Conservation (phyloP, 345 rosid species). For the Geranium brycei region DNA sequence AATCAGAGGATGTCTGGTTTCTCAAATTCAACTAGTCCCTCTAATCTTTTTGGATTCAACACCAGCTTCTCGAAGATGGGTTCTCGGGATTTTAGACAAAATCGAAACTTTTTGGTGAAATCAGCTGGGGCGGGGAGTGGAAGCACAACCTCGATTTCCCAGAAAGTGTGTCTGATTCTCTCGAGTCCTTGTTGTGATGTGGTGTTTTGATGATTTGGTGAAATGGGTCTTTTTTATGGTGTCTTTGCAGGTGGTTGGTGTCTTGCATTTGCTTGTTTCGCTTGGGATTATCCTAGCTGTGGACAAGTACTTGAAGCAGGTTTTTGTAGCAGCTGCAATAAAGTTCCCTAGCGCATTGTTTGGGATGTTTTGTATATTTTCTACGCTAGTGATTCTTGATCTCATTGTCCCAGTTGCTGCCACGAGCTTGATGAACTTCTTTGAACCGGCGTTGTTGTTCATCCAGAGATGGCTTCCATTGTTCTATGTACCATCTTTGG, state of each 20-base stretch:
- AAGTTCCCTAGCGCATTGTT: constrained; percentile 92
- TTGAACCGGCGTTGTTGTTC: constrained; percentile 71
- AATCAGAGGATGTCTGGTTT: constrained; percentile 1
- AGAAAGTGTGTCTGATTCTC: constrained; percentile 20
- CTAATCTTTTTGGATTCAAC: constrained; percentile 9
- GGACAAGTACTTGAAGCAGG: constrained; percentile 60
- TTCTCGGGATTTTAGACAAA: constrained; percentile 14
- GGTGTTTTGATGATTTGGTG: neutral
- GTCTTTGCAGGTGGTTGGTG: constrained; percentile 38
- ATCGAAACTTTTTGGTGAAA: constrained; percentile 19
- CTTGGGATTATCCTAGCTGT: constrained; percentile 73
- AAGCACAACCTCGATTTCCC: constrained; percentile 33
- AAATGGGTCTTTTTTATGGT: neutral
- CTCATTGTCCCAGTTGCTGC: constrained; percentile 58
- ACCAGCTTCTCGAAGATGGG: constrained; percentile 35
- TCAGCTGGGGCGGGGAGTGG: constrained; percentile 32
- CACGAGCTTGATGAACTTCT: constrained; percentile 50
- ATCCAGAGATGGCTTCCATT: constrained; percentile 94
- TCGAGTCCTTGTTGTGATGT: neutral
- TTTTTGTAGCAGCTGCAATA: constrained; percentile 72
- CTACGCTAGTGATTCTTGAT: constrained; percentile 58
- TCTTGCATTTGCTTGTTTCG: constrained; percentile 56
- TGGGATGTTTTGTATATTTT: constrained; percentile 94
- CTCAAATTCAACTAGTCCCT: constrained; percentile 4
- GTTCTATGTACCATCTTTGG: constrained; percentile 88